phyloP scores from a whole-genome alignment of 208 protist species.

The Leptomonas seymouri region DNA sequence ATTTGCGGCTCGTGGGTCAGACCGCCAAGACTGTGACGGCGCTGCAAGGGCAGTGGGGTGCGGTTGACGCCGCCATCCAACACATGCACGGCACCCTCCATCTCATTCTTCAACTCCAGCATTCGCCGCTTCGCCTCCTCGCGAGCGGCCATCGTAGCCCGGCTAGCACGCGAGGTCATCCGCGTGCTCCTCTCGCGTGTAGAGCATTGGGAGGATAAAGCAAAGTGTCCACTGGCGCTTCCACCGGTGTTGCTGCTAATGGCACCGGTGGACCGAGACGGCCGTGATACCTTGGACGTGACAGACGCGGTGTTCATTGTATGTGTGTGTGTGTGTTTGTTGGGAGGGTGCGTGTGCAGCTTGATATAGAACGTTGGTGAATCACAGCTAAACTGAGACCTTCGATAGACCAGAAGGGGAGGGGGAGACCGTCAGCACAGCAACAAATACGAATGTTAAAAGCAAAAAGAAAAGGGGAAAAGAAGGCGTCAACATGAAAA shows the following conservation, averaged over 20 bases:
- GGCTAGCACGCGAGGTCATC: slow-evolving; percentile 10
- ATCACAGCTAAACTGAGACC: too few relatives aligned
- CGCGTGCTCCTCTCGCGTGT: background rate
- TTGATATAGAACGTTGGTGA: too few relatives aligned
- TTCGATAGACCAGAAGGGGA: too few relatives aligned
- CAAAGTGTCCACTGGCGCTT: background rate
- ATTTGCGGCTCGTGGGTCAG: slow-evolving; percentile 25
- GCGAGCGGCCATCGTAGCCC: slow-evolving; percentile 22
- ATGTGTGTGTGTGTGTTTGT: background rate
- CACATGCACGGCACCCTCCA: slow-evolving; percentile 74
- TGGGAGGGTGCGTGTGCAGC: too few relatives aligned
- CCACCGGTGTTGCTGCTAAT: background rate
- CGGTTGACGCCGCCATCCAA: slow-evolving; percentile 87
- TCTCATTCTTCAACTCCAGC: slow-evolving; percentile 44
- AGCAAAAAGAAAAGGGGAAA: too few relatives aligned
- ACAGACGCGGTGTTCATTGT: slow-evolving; percentile 4
- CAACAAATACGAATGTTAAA: too few relatives aligned
- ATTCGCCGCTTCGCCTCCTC: slow-evolving; percentile 53
- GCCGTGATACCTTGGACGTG: background rate
- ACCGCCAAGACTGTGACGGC: slow-evolving; percentile 30
- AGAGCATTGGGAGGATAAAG: slow-evolving; percentile 12
- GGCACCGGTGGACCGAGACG: background rate
- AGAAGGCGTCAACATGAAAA: too few relatives aligned
- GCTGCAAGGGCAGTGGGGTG: slow-evolving; percentile 77
- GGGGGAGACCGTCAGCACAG: too few relatives aligned